Evolutionary conservation across 2,329 filamentous ascomycete genomes (phyloP), one percentile per base, ranked within the genome.

Genomic region (Seiridium cupressi): DNA sequence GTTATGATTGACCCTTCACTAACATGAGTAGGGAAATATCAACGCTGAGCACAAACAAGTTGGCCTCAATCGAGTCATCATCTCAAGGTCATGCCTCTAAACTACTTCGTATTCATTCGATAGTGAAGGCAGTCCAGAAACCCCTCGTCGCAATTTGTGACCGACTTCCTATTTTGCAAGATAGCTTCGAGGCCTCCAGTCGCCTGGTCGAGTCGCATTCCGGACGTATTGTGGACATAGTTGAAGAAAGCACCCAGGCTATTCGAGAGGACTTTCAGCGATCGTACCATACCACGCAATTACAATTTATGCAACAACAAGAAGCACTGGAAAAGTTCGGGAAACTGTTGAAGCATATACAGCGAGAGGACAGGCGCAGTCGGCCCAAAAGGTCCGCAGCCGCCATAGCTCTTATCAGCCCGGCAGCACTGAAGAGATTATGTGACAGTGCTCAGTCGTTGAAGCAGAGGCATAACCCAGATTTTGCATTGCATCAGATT

Each of bases 51-150:
- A 40, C 13, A 8, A 51, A 56, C 10, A 60, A 46, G 3, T 40
- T 60, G 1, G 34, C 13, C 40, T 46, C 13, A 11, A 57, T 60
- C 8, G 54, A 53, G 13, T 40, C 54, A 35, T 32, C 31, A 31
- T 57, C 54, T 2, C 59, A 31, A 10, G 34, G 26, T 3, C 36
- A 53, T 36, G 48, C 59, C 9, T 54, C 55, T 13, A 18, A 57
- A 38, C 36, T 60, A 31, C 53, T 44, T 36, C 54, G 51, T 1
- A 8, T 60, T n/a, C 51, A 47, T 10, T 60, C 58, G 44, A 47
- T 51, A 46, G 13, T 60, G n/a, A 32, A 44, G 8, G 54, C 53
- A 18, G 42, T 10, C 18, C 46, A 11, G 13, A n/a, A 1, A 10
- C 10, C n/a, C 3, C 13, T 10, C 5, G 5, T 32, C 6, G 10